phyloP scores from a whole-genome alignment of 345 rosid genomes.

The Mercurialis annua region DNA sequence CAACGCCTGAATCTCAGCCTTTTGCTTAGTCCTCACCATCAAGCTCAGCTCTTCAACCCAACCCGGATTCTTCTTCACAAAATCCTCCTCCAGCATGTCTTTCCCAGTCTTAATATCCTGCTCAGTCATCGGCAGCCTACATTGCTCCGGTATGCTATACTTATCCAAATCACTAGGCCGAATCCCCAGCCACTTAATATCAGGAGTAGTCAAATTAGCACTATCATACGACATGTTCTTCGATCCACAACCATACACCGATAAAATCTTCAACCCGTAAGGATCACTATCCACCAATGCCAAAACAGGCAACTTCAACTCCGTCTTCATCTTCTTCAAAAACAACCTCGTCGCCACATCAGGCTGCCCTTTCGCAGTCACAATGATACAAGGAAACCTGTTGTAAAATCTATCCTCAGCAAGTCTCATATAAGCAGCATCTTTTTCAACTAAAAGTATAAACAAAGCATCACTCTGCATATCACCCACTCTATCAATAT shows the following conservation, averaged over 20 bases:
- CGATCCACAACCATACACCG: slow-evolving; percentile 95
- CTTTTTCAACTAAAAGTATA: slow-evolving; percentile 83
- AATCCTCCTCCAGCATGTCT: slow-evolving; percentile 91
- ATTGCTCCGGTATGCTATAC: slow-evolving; percentile 85
- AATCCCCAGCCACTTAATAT: slow-evolving; percentile 93
- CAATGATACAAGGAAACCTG: slow-evolving; percentile 89
- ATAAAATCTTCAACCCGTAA: slow-evolving; percentile 84
- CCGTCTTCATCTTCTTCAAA: slow-evolving; percentile 89
- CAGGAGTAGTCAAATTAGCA: slow-evolving; percentile 89
- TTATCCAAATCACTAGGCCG: slow-evolving; percentile 94
- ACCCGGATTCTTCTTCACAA: slow-evolving; percentile 96
- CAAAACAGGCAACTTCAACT: slow-evolving; percentile 84
- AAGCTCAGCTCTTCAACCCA: slow-evolving; percentile 96
- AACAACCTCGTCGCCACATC: slow-evolving; percentile 97
- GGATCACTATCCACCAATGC: slow-evolving; percentile 98
- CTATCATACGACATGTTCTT: slow-evolving; percentile 99
- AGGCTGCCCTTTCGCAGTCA: slow-evolving; percentile 93
- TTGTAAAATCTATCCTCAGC: slow-evolving; percentile 96
- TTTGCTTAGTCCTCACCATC: slow-evolving; percentile 96
- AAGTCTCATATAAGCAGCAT: slow-evolving; percentile 87
- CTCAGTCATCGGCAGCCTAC: slow-evolving; percentile 95
- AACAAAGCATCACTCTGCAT: slow-evolving; percentile 92
- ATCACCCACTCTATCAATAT: slow-evolving; percentile 89
- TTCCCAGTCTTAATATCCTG: slow-evolving; percentile 99
- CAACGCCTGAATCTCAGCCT: slow-evolving; percentile 99